Evolutionary conservation across 169 alveolate species (phyloP).

Genomic region (Babesia ovata): DNA sequence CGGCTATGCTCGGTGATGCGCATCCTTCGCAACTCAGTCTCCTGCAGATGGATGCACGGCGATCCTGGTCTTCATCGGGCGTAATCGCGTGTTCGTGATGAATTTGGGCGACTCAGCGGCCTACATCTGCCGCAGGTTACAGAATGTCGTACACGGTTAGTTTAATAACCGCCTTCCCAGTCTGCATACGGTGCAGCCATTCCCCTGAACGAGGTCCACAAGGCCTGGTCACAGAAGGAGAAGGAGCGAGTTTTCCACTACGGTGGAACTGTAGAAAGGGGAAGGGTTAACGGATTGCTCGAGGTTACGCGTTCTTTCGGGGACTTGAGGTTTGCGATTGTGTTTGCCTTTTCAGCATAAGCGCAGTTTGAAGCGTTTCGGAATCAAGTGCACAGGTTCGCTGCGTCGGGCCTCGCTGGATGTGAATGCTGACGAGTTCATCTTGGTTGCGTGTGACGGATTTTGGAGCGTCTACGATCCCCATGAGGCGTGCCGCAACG

Average conservation of each 20-base stretch:
- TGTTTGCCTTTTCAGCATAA: not conserved
- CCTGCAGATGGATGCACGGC: constrained; percentile 85
- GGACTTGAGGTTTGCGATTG: constrained; percentile 89
- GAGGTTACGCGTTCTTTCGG: constrained; percentile 96
- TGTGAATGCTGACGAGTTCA: constrained; percentile 86
- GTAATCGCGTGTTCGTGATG: constrained; percentile 69
- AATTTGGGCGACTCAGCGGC: constrained; percentile 86
- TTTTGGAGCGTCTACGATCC: constrained; percentile 77
- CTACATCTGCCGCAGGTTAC: constrained; percentile 67
- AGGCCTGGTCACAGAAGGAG: constrained; percentile 93
- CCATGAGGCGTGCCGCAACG: constrained; percentile 62
- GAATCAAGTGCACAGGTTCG: constrained; percentile 79
- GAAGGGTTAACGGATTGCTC: constrained; percentile 93
- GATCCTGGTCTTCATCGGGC: constrained; percentile 69
- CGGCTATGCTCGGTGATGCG: not conserved
- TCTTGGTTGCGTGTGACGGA: constrained; percentile 97
- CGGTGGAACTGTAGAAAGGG: constrained; percentile 96
- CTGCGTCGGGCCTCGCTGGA: constrained; percentile 71
- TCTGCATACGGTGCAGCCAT: constrained; percentile 68
- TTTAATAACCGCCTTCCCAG: not conserved
- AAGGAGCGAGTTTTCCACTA: constrained; percentile 88
- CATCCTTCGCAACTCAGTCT: not conserved
- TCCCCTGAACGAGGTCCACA: constrained; percentile 93
- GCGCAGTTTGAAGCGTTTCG: constrained; percentile 78
- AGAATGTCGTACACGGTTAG: constrained; percentile 54